phyloP scores from a whole-genome alignment of 1,139 yeast genomes.

The Kodamaea sp. region DNA sequence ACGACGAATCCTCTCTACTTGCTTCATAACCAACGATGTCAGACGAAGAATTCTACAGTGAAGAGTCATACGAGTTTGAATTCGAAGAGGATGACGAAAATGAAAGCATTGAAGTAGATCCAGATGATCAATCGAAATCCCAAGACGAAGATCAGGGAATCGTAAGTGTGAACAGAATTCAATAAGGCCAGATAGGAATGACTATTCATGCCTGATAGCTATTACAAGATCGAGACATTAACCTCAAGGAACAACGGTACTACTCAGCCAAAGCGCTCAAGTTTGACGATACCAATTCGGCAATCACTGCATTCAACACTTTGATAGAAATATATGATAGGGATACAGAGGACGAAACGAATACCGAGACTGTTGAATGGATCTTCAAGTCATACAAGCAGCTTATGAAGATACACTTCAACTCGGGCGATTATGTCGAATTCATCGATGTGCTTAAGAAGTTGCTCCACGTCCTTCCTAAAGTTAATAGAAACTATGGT shows the following conservation, averaged over 20 bases:
- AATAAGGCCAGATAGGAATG: no score
- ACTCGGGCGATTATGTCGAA: conserved; percentile 31
- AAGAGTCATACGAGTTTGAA: conserved; percentile 68
- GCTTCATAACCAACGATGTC: conserved; percentile 37
- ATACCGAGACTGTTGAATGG: conserved; percentile 34
- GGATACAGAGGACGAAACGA: background rate
- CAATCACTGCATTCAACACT: conserved; percentile 13
- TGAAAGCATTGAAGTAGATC: conserved; percentile 12
- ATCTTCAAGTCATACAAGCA: conserved; percentile 68
- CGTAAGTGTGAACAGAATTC: conserved; percentile 10
- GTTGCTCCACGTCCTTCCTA: conserved; percentile 26
- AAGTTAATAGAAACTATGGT: conserved; percentile 48
- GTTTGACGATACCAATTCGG: conserved; percentile 51
- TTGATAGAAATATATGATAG: conserved; percentile 7
- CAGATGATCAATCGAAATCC: conserved; percentile 24
- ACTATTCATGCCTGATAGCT: no score
- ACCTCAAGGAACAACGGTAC: conserved; percentile 54
- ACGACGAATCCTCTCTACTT: no score
- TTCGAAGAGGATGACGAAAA: conserved; percentile 54
- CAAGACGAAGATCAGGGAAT: conserved; percentile 18
- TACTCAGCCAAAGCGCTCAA: conserved; percentile 64
- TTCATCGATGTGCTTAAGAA: conserved; percentile 32
- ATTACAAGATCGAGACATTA: no score
- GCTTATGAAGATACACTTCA: conserved; percentile 54
- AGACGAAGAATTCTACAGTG: conserved; percentile 57